phyloP scores from a whole-genome alignment of 225 moss, liverwort and hornwort genomes.

The Marchantia polymorpha region DNA sequence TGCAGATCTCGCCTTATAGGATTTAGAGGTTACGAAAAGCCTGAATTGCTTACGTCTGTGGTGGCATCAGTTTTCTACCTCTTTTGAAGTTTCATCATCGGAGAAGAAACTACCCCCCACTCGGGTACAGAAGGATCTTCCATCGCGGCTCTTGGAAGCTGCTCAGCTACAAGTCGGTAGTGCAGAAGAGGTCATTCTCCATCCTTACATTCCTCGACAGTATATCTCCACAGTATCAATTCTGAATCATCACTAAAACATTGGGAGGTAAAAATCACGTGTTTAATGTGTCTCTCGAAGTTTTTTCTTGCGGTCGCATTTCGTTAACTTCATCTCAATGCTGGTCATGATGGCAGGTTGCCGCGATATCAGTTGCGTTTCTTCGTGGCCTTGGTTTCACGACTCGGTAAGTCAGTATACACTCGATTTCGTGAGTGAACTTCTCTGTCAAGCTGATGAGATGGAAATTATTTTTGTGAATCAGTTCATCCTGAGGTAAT shows the following conservation, averaged over 20 bases:
- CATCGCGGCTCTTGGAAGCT: conserved; percentile 45
- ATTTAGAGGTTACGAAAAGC: not conserved
- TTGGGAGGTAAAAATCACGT: not conserved
- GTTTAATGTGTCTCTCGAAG: not conserved
- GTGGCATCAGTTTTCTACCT: conserved; percentile 29
- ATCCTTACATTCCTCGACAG: not conserved
- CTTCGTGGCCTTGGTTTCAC: conserved; percentile 82
- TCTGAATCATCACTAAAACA: not conserved
- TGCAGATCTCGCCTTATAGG: not conserved
- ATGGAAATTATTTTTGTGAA: not conserved
- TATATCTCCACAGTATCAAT: not conserved
- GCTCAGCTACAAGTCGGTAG: conserved; percentile 73
- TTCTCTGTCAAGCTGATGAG: not conserved
- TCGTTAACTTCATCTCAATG: not conserved
- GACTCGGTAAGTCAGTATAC: conserved; percentile 52
- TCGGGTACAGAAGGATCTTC: conserved; percentile 31
- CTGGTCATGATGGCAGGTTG: conserved; percentile 51
- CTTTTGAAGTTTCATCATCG: conserved; percentile 35
- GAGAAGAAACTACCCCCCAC: conserved; percentile 58
- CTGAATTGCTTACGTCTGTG: not conserved
- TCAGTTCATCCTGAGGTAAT: not conserved
- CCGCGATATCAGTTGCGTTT: conserved; percentile 76
- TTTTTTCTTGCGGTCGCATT: not conserved
- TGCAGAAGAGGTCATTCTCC: conserved; percentile 67
- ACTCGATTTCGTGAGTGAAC: not conserved